Evolutionary conservation across 2,329 filamentous ascomycete genomes (phyloP).

Genomic region (Blumeria hordei): DNA sequence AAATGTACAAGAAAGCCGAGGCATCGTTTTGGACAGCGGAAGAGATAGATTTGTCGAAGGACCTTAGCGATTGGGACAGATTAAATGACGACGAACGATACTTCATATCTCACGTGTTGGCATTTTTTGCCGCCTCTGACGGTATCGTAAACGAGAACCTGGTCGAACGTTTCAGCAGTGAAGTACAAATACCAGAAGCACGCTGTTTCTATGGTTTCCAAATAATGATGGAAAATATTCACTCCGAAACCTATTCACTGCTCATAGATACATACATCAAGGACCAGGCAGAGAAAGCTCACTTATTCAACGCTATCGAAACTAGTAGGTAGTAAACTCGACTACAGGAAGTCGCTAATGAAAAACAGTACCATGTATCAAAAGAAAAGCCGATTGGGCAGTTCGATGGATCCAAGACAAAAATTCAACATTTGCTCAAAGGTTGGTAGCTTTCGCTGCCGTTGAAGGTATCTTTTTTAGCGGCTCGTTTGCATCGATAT

Average conservation of each 20-base stretch:
- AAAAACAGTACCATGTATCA: constrained; percentile 63
- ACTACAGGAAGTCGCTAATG: constrained; percentile 11
- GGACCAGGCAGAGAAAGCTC: constrained; percentile 77
- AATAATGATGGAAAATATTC: constrained; percentile 99
- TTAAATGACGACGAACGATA: constrained; percentile 92
- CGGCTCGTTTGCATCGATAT: constrained; percentile 94
- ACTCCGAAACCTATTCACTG: constrained; percentile 97
- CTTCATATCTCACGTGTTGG: constrained; percentile 95
- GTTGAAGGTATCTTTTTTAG: constrained; percentile 99
- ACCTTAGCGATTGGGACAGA: constrained; percentile 95
- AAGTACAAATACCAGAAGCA: constrained; percentile 92
- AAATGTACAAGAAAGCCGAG: constrained; percentile 99
- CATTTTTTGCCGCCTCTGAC: constrained; percentile 96
- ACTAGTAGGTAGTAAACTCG: constrained; percentile 42
- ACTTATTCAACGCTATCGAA: constrained; percentile 96
- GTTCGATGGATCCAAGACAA: constrained; percentile 84
- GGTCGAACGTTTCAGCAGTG: constrained; percentile 86
- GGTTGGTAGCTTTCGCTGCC: constrained; percentile 86
- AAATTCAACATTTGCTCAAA: constrained; percentile 82
- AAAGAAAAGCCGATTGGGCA: constrained; percentile 97
- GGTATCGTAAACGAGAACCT: constrained; percentile 99
- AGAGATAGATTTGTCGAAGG: constrained; percentile 97
- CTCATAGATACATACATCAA: constrained; percentile 99
- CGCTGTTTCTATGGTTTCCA: constrained; percentile 99
- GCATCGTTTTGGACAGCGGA: constrained; percentile 99